These are phyloP conservation scores for Salix koriyanagi DNA, from an alignment of 345 rosid species.

Conservation along the genomic window DNA sequence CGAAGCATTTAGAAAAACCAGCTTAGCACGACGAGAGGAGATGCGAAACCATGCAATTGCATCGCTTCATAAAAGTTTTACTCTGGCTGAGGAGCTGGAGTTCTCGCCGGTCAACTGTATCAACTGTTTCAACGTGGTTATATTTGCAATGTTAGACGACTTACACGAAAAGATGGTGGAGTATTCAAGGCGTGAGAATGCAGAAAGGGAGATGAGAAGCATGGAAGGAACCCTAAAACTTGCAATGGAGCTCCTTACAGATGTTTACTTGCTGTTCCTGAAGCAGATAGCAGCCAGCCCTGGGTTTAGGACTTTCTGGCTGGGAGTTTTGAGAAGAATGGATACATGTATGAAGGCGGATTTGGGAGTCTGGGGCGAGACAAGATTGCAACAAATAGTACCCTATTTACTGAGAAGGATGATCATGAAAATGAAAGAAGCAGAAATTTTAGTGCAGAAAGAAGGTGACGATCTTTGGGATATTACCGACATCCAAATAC, in stretches of 20 bases:
- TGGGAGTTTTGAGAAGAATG: conserved; percentile 86
- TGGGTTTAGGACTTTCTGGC: conserved; percentile 80
- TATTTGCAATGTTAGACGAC: conserved; percentile 74
- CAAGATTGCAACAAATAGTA: conserved; percentile 45
- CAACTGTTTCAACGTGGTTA: conserved; percentile 49
- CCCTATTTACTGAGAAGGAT: conserved; percentile 64
- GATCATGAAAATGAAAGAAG: conserved; percentile 65
- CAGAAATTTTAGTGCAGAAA: conserved; percentile 48
- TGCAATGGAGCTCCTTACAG: conserved; percentile 61
- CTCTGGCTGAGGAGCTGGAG: conserved; percentile 56
- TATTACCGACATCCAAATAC: conserved; percentile 81
- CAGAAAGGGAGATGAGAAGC: conserved; percentile 78
- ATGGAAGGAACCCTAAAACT: conserved; percentile 76
- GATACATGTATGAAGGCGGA: conserved; percentile 94
- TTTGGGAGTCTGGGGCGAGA: conserved; percentile 61
- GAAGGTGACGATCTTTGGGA: conserved; percentile 86
- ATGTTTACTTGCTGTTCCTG: conserved; percentile 48
- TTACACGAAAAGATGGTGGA: conserved; percentile 81
- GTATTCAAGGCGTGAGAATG: conserved; percentile 68
- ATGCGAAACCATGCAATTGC: conserved; percentile 63
- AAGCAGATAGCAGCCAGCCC: conserved; percentile 50
- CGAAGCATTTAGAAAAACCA: conserved; percentile 73
- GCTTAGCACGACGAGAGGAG: conserved; percentile 78
- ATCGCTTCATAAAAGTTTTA: conserved; percentile 53
- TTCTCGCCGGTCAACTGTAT: conserved; percentile 56